Evolutionary conservation across 2,329 filamentous ascomycete genomes (phyloP).

Genomic region (Malbranchea zuffiana): DNA sequence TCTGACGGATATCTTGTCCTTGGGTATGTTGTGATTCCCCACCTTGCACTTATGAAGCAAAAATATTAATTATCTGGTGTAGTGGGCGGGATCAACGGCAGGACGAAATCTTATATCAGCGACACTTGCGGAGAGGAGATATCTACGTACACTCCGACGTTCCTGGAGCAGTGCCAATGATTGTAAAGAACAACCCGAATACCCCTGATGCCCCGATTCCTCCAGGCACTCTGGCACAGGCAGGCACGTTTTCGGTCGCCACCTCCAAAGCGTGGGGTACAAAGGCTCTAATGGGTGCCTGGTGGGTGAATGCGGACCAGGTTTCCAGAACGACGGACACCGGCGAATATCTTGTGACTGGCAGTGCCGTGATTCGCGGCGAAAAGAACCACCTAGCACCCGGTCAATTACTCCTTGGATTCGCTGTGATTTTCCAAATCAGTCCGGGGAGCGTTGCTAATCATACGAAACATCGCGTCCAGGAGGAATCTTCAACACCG

Average conservation of each 20-base stretch:
- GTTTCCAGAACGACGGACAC: constrained; percentile 73
- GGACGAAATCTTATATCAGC: constrained; percentile 81
- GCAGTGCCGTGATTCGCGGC: constrained; percentile 69
- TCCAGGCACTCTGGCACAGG: constrained; percentile 81
- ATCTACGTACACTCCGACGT: constrained; percentile 86
- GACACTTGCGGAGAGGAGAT: constrained; percentile 77
- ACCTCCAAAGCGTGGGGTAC: constrained; percentile 90
- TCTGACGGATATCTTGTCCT: constrained; percentile 91
- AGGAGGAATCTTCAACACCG: constrained; percentile 26
- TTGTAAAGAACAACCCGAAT: constrained; percentile 77
- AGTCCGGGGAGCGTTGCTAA: constrained; percentile 76
- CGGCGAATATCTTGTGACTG: constrained; percentile 68
- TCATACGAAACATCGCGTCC: constrained; percentile 63
- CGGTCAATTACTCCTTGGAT: constrained; percentile 73
- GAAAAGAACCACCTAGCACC: constrained; percentile 88
- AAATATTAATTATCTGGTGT: constrained; percentile 7
- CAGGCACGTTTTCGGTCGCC: constrained; percentile 72
- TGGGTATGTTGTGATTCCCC: constrained; percentile 35
- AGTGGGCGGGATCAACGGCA: constrained; percentile 75
- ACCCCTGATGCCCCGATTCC: constrained; percentile 77
- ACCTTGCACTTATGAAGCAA: no score
- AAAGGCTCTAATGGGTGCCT: constrained; percentile 89
- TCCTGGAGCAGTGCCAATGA: constrained; percentile 67
- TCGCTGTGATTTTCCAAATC: constrained; percentile 77
- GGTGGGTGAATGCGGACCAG: constrained; percentile 87